Percentiles rank a stretch among this genome's conserved stretches.
phyloP scores from a whole-genome alignment of 345 rosid species.

The Ceriops tagal region DNA sequence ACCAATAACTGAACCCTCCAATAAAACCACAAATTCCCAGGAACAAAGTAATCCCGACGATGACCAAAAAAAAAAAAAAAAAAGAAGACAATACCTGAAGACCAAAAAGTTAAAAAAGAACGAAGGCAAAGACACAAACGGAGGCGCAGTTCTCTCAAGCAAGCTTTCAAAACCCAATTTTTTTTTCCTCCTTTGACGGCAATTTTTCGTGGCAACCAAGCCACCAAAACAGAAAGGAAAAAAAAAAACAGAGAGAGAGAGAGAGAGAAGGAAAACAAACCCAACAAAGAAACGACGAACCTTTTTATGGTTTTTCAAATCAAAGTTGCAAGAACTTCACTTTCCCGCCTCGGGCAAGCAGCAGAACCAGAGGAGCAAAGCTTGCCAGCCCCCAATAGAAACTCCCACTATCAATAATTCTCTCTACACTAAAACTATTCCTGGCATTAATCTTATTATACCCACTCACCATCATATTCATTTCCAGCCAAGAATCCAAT shows the following conservation, averaged over 20 bases:
- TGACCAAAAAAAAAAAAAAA: background rate
- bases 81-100: background rate
- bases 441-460: constrained; percentile 9
- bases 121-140: too few species aligned
- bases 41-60: background rate
- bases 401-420: background rate
- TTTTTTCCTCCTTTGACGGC: too few species aligned
- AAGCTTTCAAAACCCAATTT: too few species aligned
- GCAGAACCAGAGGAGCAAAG: constrained; percentile 6
- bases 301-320: constrained; percentile 19
- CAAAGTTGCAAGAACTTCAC: constrained; percentile 24
- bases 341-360: constrained; percentile 41
- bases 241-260: too few species aligned
- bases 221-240: too few species aligned
- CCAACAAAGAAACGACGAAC: constrained; percentile 6
- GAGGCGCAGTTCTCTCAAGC: too few species aligned
- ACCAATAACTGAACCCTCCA: background rate
- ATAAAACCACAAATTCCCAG: background rate
- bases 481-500: constrained; percentile 35
- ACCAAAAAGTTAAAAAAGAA: background rate
- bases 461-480: constrained; percentile 27
- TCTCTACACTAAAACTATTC: background rate
- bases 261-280: too few species aligned
- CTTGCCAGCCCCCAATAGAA: constrained; percentile 5
- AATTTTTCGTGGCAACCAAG: too few species aligned